Evolutionary conservation across 768 basidiomycete genomes (phyloP), one percentile per base, ranked within the genome.

Genomic region (Amanita exitialis): DNA sequence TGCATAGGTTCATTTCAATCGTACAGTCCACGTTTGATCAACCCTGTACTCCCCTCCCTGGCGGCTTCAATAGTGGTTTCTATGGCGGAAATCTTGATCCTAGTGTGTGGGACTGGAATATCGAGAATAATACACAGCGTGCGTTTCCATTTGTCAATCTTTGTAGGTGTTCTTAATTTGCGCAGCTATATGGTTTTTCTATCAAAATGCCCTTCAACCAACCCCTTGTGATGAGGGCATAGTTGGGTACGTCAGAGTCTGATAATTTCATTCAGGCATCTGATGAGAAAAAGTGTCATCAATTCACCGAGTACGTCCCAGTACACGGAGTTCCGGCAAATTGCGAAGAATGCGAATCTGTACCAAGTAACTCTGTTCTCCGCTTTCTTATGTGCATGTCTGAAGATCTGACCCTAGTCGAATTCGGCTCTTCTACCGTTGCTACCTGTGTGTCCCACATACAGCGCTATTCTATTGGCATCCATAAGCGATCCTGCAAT

Each of bases 11-110:
- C 16, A 75, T 77, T 56, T 64, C 68, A 8, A 69, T 73, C 6
- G 69, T 73, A 0, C 71, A 76, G 54, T 63, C 62, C 42, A 51
- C 58, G 1, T 65, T 66, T 49, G 62, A 64, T 0, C 50, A 58
- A 9, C 75, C 75, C 2, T 76, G 76, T 54, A 39, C 61, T 30
- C 66, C 65, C 10, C 61, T 71, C 9, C 48, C 53, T 0, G 71
- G 70, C 3, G 73, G 73, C 3, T 74, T 79, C 59, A 64, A 68
- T 41, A 68, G 62, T 47, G 69, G 70, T 0, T 48, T 67, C 8
- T 57, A 57, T 1, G 62, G 63, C 4, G 38, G 56, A 20, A 58
- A 60, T 1, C 38, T 59, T 13, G 59, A 64, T 45, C 50, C 55
- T 39, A 47, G 59, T 28, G 48, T 8, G 0, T 75, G 71, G 71